These are phyloP conservation scores for Pyrenula aspistea DNA, from an alignment of 495 filamentous ascomycete species.

Conservation along the genomic window DNA sequence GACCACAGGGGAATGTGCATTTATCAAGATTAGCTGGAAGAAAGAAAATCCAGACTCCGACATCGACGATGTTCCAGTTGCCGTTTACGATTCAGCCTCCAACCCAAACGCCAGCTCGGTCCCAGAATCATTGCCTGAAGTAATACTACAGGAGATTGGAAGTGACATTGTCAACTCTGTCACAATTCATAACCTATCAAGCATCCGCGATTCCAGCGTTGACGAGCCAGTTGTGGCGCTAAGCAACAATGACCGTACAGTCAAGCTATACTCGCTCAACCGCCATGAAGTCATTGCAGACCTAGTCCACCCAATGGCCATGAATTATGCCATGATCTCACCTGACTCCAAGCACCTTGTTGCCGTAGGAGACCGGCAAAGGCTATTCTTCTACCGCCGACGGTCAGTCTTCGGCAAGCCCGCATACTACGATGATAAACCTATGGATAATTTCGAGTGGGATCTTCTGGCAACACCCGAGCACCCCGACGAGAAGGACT, in stretches of 20 bases:
- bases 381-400: constrained; percentile 63
- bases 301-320: constrained; percentile 61
- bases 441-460: constrained; percentile 28
- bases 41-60: constrained; percentile 19
- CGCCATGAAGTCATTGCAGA: constrained; percentile 48
- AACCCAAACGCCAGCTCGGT: background rate
- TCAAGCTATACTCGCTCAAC: constrained; percentile 65
- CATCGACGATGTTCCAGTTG: constrained; percentile 6
- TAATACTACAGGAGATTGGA: constrained; percentile 40
- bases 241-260: constrained; percentile 81
- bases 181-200: constrained; percentile 48
- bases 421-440: constrained; percentile 6
- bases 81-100: constrained; percentile 1
- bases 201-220: constrained; percentile 25
- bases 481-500: constrained; percentile 21
- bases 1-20: constrained; percentile 70
- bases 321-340: constrained; percentile 88
- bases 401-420: constrained; percentile 12
- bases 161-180: constrained; percentile 60
- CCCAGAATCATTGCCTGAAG: constrained; percentile 24
- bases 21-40: constrained; percentile 51
- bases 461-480: constrained; percentile 21
- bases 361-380: constrained; percentile 75
- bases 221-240: constrained; percentile 54
- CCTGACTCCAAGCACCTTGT: constrained; percentile 73